phyloP scores from a whole-genome alignment of 208 protist species.

The Acanthamoeba sp. region DNA sequence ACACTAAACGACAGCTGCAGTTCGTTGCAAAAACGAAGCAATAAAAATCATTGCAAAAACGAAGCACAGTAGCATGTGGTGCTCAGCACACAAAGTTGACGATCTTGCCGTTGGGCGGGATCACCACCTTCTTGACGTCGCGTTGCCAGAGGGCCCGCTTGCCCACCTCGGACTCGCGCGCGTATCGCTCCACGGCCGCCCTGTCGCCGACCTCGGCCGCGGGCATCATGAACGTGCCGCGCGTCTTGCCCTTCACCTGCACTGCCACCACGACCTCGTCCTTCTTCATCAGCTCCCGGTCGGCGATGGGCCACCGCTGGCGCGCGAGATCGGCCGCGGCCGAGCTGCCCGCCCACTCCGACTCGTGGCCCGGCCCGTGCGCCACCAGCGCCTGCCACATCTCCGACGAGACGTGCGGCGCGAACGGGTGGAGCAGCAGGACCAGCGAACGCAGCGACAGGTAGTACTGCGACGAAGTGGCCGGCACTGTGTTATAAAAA shows the following conservation, averaged over 20 bases:
- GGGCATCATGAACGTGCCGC: conserved; percentile 37
- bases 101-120: conserved; percentile 17
- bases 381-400: conserved; percentile 42
- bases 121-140: conserved; percentile 30
- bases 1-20: neutral
- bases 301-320: neutral
- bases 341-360: conserved; percentile 24
- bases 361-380: conserved; percentile 7
- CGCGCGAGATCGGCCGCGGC: neutral
- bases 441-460: conserved; percentile 33
- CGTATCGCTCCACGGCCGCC: conserved; percentile 12
- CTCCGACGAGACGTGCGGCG: conserved; percentile 71
- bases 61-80: neutral
- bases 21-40: neutral
- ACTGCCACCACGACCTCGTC: conserved; percentile 49
- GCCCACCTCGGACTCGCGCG: conserved; percentile 49
- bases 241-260: conserved; percentile 52
- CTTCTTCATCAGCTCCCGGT: conserved; percentile 34
- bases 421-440: conserved; percentile 77
- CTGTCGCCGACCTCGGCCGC: conserved; percentile 11
- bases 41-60: neutral
- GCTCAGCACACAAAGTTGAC: conserved; percentile 63
- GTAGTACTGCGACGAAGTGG: conserved; percentile 57
- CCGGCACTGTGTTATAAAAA: conserved; percentile 20
- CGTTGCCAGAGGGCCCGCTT: neutral